Evolutionary conservation across 2,329 filamentous ascomycete species (phyloP).

Genomic region (Cryphonectria carpinicola): DNA sequence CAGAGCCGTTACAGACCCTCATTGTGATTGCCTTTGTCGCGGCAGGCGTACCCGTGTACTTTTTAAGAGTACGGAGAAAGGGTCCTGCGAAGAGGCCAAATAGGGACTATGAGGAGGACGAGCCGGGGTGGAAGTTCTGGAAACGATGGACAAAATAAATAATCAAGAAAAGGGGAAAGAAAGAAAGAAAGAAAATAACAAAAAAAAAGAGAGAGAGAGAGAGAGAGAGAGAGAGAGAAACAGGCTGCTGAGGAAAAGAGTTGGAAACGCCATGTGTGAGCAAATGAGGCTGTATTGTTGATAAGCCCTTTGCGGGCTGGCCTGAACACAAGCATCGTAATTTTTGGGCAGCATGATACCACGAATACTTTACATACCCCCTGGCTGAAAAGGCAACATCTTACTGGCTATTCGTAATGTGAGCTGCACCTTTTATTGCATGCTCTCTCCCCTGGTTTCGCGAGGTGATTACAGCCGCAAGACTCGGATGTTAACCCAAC

Average conservation of each 20-base stretch:
- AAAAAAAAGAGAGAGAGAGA: neutral
- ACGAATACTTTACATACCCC: constrained; percentile 12
- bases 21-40: constrained; percentile 85
- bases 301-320: neutral
- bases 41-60: constrained; percentile 85
- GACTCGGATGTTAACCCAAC: neutral
- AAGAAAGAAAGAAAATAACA: neutral
- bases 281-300: neutral
- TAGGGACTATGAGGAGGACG: constrained; percentile 37
- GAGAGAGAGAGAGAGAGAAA: neutral
- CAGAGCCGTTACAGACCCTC: constrained; percentile 86
- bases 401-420: neutral
- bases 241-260: neutral
- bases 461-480: neutral
- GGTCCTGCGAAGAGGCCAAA: constrained; percentile 53
- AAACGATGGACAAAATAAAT: constrained; percentile 41
- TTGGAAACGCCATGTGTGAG: constrained; percentile 1
- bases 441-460: neutral
- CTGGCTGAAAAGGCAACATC: neutral
- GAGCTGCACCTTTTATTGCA: neutral
- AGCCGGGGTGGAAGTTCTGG: constrained; percentile 66
- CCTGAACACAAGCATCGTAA: constrained; percentile 5
- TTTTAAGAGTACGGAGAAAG: constrained; percentile 74
- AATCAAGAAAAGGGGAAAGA: neutral
- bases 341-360: constrained; percentile 21